Conservation (phyloP, 106 monocot species). For the Triglochin maritima region DNA sequence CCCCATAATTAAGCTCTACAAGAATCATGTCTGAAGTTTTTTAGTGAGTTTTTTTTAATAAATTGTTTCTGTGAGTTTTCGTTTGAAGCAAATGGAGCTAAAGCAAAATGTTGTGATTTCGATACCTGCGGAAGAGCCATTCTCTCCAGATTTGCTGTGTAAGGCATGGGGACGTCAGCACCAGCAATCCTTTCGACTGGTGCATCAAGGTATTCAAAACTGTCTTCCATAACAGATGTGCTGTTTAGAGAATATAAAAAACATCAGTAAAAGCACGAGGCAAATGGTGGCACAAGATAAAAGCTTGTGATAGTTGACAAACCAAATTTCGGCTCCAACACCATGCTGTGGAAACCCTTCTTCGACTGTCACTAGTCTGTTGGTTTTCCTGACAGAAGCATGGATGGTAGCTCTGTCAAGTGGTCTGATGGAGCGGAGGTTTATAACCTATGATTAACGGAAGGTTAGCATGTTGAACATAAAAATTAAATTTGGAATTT, state of each 20-base stretch:
- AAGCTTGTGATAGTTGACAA: background rate
- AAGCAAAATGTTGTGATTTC: background rate
- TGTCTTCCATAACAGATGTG: conserved; percentile 71
- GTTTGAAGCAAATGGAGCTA: background rate
- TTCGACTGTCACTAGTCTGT: conserved; percentile 81
- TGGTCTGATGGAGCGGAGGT: conserved; percentile 86
- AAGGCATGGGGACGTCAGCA: conserved; percentile 96
- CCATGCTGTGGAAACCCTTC: conserved; percentile 97
- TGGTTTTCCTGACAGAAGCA: conserved; percentile 90
- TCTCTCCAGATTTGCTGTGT: conserved; percentile 87
- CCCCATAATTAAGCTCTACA: too few relatives aligned
- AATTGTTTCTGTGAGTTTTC: too few relatives aligned
- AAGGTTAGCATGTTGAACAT: background rate
- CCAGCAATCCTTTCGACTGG: conserved; percentile 92
- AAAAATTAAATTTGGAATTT: background rate
- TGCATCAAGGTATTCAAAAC: conserved; percentile 89
- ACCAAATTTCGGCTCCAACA: conserved; percentile 87
- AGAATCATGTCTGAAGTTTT: too few relatives aligned
- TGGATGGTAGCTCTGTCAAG: conserved; percentile 75
- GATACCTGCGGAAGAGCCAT: conserved; percentile 83
- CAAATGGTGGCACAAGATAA: background rate
- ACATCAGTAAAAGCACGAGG: background rate
- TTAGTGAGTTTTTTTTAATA: too few relatives aligned
- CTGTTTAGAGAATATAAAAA: conserved; percentile 14
- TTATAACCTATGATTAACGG: conserved; percentile 48